These are phyloP conservation scores for Colletotrichum navitas DNA, from an alignment of 2,329 filamentous ascomycete genomes.

Conservation along the genomic window DNA sequence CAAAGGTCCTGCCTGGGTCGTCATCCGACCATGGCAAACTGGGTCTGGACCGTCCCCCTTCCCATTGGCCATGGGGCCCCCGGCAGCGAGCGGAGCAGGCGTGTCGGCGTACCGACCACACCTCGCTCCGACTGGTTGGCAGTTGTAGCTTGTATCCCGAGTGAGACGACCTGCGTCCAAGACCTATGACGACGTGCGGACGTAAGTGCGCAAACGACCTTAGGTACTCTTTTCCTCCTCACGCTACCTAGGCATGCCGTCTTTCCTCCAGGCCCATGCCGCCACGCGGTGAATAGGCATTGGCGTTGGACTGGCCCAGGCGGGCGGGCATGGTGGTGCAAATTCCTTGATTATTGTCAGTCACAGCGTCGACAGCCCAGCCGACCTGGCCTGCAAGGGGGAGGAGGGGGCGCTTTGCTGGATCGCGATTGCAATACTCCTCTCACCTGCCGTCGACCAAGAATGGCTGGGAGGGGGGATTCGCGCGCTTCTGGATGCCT, in stretches of 20 bases:
- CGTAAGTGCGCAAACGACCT: constrained; percentile 27
- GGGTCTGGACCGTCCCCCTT: constrained; percentile 5
- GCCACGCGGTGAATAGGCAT: neutral
- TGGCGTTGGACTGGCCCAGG: constrained; percentile 9
- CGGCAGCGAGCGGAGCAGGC: constrained; percentile 34
- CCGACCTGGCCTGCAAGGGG: neutral
- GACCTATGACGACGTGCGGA: constrained; percentile 43
- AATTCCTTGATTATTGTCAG: constrained; percentile 35
- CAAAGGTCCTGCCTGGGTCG: constrained; percentile 13
- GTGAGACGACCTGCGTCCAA: constrained; percentile 38
- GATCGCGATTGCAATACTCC: constrained; percentile 27
- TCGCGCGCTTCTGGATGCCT: constrained; percentile 15
- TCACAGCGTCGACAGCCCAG: constrained; percentile 23
- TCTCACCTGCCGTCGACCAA: constrained; percentile 10
- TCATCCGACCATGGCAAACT: constrained; percentile 38
- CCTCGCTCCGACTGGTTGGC: constrained; percentile 28
- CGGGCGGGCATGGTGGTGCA: constrained; percentile 22
- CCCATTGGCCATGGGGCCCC: constrained; percentile 27
- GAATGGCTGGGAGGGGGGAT: neutral
- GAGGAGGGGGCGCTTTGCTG: neutral
- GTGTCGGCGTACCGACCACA: constrained; percentile 24
- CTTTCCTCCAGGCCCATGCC: constrained; percentile 34
- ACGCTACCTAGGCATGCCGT: neutral
- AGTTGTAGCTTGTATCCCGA: constrained; percentile 39
- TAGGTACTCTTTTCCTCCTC: neutral